A percentile compares a stretch with the other conserved stretches of the same genome.
Conservation (phyloP, 495 filamentous ascomycete genomes). For the Podospora pseudocomata region DNA sequence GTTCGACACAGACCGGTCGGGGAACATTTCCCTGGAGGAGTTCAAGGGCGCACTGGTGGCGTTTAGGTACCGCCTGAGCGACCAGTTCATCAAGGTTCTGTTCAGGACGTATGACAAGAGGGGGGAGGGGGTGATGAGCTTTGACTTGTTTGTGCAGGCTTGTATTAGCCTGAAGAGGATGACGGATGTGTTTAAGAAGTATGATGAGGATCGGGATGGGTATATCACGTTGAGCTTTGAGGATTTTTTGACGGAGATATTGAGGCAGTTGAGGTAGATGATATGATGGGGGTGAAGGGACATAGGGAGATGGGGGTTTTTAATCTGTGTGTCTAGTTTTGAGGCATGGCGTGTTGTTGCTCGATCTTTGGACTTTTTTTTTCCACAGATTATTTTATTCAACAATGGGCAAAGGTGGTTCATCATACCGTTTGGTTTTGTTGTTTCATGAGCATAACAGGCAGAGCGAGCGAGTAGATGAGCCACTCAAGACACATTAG, state of each 20-base stretch:
- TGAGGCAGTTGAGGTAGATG: constrained; percentile 46
- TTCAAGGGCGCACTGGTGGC: constrained; percentile 89
- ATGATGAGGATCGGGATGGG: constrained; percentile 94
- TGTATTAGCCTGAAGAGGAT: constrained; percentile 95
- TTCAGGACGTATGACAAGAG: constrained; percentile 65
- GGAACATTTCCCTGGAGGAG: constrained; percentile 80
- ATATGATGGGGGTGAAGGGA: neutral
- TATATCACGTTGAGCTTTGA: constrained; percentile 82
- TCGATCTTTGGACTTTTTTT: neutral
- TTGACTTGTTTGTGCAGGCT: constrained; percentile 96
- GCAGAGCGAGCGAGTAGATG: neutral
- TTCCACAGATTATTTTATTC: neutral
- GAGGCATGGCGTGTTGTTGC: neutral
- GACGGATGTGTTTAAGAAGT: constrained; percentile 99
- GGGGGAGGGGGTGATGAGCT: constrained; percentile 70
- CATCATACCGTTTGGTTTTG: neutral
- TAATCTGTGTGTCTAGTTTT: neutral
- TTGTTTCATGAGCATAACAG: neutral
- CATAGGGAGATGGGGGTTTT: neutral
- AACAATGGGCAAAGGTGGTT: neutral
- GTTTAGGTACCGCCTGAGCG: constrained; percentile 88
- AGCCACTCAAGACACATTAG: neutral
- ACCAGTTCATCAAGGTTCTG: constrained; percentile 74
- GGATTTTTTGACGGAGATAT: constrained; percentile 66
- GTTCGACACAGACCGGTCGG: constrained; percentile 84